phyloP scores from a whole-genome alignment of 306 rosid genomes.

The Parietaria judaica region DNA sequence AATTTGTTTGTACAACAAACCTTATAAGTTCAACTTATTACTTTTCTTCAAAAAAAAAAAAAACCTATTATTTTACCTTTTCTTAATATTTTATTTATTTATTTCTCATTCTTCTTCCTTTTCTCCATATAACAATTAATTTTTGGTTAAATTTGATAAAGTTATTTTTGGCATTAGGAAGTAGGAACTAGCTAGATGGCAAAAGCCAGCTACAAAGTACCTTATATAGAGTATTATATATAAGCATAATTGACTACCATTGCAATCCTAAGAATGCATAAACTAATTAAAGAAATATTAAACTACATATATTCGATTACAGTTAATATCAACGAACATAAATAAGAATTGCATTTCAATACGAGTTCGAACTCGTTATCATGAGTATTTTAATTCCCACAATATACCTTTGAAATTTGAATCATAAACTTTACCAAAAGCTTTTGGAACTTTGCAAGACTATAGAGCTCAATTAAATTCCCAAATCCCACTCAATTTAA shows the following conservation, averaged over 20 bases:
- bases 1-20: slow-evolving; percentile 25
- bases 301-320: background rate
- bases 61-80: background rate
- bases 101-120: background rate
- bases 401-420: background rate
- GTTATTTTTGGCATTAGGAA: slow-evolving; percentile 7
- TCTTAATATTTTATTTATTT: background rate
- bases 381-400: background rate
- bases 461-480: background rate
- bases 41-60: slow-evolving; percentile 1
- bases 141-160: background rate
- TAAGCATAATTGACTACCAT: slow-evolving; percentile 8
- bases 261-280: slow-evolving; percentile 3
- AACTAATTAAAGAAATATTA: background rate
- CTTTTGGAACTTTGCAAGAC: background rate
- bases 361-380: background rate
- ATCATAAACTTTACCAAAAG: background rate
- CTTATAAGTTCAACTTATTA: background rate
- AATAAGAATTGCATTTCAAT: background rate
- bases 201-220: slow-evolving; percentile 9
- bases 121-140: background rate
- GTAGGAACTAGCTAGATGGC: background rate
- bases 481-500: background rate
- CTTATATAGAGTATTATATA: background rate
- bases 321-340: background rate